Percentiles rank a stretch among this genome's conserved stretches.
Conservation (phyloP, 2,329 filamentous ascomycete genomes). For the Fusarium sp. region DNA sequence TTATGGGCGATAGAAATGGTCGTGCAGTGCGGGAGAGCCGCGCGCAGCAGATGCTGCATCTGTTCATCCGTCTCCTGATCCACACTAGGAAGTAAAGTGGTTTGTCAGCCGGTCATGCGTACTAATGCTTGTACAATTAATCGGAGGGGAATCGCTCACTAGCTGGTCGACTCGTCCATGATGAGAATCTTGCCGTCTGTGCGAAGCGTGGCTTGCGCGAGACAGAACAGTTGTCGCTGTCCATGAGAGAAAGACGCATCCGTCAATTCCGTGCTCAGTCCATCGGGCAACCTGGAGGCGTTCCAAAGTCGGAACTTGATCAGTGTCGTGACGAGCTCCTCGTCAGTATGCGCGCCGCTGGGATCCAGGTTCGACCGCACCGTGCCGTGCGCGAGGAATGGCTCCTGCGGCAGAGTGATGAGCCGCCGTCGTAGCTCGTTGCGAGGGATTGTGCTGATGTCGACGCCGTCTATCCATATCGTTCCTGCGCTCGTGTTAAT, state of each 20-base stretch:
- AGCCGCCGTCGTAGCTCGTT: too few species aligned
- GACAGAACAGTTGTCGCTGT: slow-evolving; percentile 64
- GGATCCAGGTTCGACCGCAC: too few species aligned
- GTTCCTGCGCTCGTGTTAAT: too few species aligned
- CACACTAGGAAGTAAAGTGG: slow-evolving; percentile 28
- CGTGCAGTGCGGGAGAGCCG: slow-evolving; percentile 43
- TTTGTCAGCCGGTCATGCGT: slow-evolving; percentile 10
- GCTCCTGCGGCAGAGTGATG: too few species aligned
- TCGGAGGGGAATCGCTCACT: slow-evolving; percentile 35
- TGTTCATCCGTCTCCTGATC: slow-evolving; percentile 35
- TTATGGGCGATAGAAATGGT: slow-evolving; percentile 49
- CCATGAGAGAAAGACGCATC: slow-evolving; percentile 61
- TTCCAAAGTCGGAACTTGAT: slow-evolving; percentile 16
- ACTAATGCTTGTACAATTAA: slow-evolving; percentile 8
- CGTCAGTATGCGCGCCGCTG: background rate
- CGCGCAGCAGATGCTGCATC: slow-evolving; percentile 28
- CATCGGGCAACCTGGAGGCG: slow-evolving; percentile 51
- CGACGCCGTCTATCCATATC: too few species aligned
- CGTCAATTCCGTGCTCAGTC: slow-evolving; percentile 60
- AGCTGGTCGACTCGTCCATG: slow-evolving; percentile 61
- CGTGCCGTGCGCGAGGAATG: too few species aligned
- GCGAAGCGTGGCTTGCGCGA: slow-evolving; percentile 62
- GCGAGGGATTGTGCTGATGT: too few species aligned
- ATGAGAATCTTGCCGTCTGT: slow-evolving; percentile 56
- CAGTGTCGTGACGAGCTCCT: slow-evolving; percentile 10